Evolutionary conservation across 2,329 filamentous ascomycete species (phyloP), one percentile per base, ranked within the genome.

Genomic region (Cladosporium austrohemisphaericum): DNA sequence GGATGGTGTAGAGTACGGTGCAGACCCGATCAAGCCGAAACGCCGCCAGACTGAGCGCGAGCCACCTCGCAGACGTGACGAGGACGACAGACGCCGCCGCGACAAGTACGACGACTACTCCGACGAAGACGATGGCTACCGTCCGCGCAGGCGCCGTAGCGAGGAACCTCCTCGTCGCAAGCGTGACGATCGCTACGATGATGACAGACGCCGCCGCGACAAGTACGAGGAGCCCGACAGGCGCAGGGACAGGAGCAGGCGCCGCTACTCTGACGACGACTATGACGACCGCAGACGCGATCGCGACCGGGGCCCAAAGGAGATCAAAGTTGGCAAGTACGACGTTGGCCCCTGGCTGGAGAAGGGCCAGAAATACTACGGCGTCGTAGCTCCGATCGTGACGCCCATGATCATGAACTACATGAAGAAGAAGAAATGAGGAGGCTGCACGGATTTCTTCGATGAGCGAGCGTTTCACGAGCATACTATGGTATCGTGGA

Each of bases 311-410:
- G 51, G 32, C 14, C 60, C 60, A 9, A 55, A 52, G 44, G 58
- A 63, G 49, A 59, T 65, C 41, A 62, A 60, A 53, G 55, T 65
- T 45, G 63, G 63, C 22, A 58, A 60, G 18, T 64, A 61, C 50
- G 62, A 66, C 10, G 41, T 66, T 45, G 63, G 64, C 11, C 63
- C 63, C 13, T 56, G 56, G 41, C 49, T 66, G 18, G 58, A 66
- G 40, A 62, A 61, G 48, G 63, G 62, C 13, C 52, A 65, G 57
- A 64, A 65, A 54, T 62, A 65, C 49, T 66, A 60, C 48, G 55
- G 51, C 2, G 61, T 58, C 8, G 40, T 66, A 3, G 63, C 61
- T 23, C 63, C 63, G 4, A 59, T 66, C 23, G 50, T 65, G 16
- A 62, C 60, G 11, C 63, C 63, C 10, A 49, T 66, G 31, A 55